These are phyloP conservation scores for Populus hybrid DNA, from an alignment of 441 rosid genomes.

Conservation along the genomic window DNA sequence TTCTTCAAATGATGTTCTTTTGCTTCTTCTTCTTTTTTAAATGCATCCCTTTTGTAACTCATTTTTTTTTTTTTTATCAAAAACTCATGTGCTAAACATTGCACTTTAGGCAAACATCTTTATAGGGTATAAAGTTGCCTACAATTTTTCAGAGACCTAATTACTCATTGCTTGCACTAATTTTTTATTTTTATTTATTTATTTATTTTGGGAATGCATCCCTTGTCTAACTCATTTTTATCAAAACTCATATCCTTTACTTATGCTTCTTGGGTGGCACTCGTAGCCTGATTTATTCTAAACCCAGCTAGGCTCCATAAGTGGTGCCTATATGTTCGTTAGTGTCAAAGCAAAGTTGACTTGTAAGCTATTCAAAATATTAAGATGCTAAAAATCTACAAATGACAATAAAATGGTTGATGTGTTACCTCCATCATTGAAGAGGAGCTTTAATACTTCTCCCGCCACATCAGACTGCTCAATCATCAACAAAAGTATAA, in stretches of 20 bases:
- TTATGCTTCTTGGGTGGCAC: not conserved
- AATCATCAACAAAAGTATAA: constrained; percentile 25
- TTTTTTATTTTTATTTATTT: too few relatives aligned
- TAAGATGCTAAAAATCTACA: constrained; percentile 3
- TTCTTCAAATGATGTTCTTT: too few relatives aligned
- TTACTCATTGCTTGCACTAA: not conserved
- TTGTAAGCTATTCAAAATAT: not conserved
- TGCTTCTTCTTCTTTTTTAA: too few relatives aligned
- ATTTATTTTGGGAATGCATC: too few relatives aligned
- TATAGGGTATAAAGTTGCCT: not conserved
- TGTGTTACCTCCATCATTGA: constrained; percentile 77
- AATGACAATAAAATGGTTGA: constrained; percentile 5
- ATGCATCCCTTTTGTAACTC: not conserved
- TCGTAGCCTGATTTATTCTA: not conserved
- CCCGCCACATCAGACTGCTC: constrained; percentile 92
- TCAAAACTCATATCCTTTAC: too few relatives aligned
- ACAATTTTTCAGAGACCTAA: not conserved
- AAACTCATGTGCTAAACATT: not conserved
- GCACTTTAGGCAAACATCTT: not conserved
- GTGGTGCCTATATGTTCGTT: not conserved
- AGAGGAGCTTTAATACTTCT: constrained; percentile 78
- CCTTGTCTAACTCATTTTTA: too few relatives aligned
- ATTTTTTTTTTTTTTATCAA: not conserved
- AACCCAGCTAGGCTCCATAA: not conserved
- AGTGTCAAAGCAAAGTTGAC: not conserved